These are phyloP conservation scores for Chaetomiaceae sp. DNA, from an alignment of 2,329 filamentous ascomycete species.

Conservation along the genomic window DNA sequence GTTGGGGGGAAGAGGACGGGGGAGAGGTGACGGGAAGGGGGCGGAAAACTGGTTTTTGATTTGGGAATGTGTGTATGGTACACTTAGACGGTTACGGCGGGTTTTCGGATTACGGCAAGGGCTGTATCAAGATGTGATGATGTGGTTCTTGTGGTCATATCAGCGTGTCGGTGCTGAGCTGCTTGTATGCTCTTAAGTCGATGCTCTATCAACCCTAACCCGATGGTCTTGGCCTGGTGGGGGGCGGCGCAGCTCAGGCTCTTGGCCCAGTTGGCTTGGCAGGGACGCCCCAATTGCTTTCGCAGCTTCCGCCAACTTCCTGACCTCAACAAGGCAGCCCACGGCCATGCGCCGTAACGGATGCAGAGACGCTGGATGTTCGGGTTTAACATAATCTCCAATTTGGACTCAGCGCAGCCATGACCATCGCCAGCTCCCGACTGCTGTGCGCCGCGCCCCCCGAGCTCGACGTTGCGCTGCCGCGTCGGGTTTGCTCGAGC, in stretches of 20 bases:
- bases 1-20: background rate
- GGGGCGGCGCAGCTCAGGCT: too few relatives aligned
- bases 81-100: background rate
- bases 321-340: background rate
- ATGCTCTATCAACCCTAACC: too few relatives aligned
- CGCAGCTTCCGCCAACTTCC: too few relatives aligned
- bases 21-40: background rate
- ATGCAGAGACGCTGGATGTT: background rate
- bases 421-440: conserved; percentile 7
- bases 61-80: background rate
- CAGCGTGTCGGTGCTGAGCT: too few relatives aligned
- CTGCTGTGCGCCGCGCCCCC: conserved; percentile 6
- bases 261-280: too few relatives aligned
- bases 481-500: conserved; percentile 4
- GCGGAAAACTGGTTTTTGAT: background rate
- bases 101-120: background rate
- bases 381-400: background rate
- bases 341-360: background rate
- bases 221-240: too few relatives aligned
- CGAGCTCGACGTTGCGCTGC: conserved; percentile 5
- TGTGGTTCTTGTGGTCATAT: background rate
- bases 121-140: background rate
- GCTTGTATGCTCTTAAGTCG: too few relatives aligned
- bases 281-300: too few relatives aligned
- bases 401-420: conserved; percentile 8